Percentiles rank a stretch among this genome's conserved stretches.
Evolutionary conservation across 495 filamentous ascomycete species (phyloP).

Genomic region (Hyaloscypha finlandica): DNA sequence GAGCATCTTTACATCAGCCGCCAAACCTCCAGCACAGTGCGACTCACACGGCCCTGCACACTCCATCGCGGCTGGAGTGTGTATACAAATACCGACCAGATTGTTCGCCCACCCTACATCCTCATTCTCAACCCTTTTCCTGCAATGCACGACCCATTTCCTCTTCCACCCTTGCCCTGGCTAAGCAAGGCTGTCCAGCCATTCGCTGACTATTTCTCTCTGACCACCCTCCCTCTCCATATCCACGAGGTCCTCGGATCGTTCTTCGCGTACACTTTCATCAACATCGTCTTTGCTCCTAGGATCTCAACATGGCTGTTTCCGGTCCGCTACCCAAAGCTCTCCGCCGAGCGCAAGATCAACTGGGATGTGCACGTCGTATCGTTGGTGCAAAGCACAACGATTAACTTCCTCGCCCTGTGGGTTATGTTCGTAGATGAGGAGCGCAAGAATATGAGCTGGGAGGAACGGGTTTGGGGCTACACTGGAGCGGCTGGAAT

Average conservation of each 20-base stretch:
- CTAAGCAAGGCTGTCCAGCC: constrained; percentile 56
- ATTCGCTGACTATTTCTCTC: constrained; percentile 56
- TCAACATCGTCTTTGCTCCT: constrained; percentile 75
- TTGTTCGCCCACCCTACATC: constrained; percentile 1
- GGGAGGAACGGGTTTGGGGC: constrained; percentile 80
- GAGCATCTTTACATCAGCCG: not conserved
- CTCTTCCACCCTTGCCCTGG: constrained; percentile 55
- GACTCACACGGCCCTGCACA: not conserved
- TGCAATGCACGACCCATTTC: constrained; percentile 71
- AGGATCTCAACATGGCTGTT: constrained; percentile 67
- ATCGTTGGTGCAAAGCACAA: constrained; percentile 78
- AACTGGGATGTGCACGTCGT: constrained; percentile 99
- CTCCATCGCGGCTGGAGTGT: constrained; percentile 9
- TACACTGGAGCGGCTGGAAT: constrained; percentile 83
- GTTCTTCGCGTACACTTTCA: constrained; percentile 73
- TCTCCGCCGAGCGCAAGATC: constrained; percentile 68
- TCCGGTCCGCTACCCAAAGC: constrained; percentile 67
- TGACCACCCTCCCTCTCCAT: constrained; percentile 79
- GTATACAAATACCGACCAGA: not conserved
- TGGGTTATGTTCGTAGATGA: constrained; percentile 82
- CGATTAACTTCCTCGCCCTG: constrained; percentile 77
- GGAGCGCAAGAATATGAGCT: constrained; percentile 72
- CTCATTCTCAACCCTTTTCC: constrained; percentile 5
- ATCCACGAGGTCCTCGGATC: constrained; percentile 84
- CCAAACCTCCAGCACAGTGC: not conserved